These are phyloP conservation scores for Exobasidium cylindrosporum DNA, from an alignment of 1,284 basidiomycete genomes.

Conservation along the genomic window DNA sequence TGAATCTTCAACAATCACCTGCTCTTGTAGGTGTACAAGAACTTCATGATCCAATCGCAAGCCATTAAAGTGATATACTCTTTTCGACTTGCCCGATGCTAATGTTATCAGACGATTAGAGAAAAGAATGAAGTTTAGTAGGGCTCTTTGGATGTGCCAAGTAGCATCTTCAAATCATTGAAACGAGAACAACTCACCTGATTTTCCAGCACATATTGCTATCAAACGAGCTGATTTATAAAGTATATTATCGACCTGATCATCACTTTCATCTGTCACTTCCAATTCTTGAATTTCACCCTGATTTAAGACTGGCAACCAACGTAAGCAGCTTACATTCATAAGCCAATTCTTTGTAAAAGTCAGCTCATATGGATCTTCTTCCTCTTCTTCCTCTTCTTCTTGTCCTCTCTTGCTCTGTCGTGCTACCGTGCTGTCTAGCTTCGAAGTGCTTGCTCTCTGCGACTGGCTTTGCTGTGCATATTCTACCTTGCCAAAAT, in stretches of 20 bases:
- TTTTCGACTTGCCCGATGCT: slow-evolving; percentile 5
- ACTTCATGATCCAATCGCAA: neutral
- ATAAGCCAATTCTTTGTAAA: neutral
- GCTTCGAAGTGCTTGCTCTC: neutral
- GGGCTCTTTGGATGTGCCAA: too few relatives aligned
- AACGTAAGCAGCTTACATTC: neutral
- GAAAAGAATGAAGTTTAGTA: neutral
- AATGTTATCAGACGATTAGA: slow-evolving; percentile 6
- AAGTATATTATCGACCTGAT: slow-evolving; percentile 18
- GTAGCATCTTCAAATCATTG: neutral
- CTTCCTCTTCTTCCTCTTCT: neutral
- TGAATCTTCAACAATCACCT: slow-evolving; percentile 19
- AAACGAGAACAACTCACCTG: neutral
- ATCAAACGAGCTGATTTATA: neutral
- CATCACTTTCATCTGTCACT: slow-evolving; percentile 11
- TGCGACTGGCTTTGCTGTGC: too few relatives aligned
- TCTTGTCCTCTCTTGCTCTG: neutral
- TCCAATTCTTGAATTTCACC: slow-evolving; percentile 13
- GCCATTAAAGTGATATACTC: neutral
- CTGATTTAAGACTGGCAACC: slow-evolving; percentile 5
- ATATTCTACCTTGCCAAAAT: neutral
- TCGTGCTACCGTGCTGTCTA: neutral
- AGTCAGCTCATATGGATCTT: neutral
- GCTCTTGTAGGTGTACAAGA: slow-evolving; percentile 12
- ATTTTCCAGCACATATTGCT: neutral